Evolutionary conservation across 1,284 basidiomycete species (phyloP), one percentile per base, ranked within the genome.

Genomic region (Neolentinus lepideus): DNA sequence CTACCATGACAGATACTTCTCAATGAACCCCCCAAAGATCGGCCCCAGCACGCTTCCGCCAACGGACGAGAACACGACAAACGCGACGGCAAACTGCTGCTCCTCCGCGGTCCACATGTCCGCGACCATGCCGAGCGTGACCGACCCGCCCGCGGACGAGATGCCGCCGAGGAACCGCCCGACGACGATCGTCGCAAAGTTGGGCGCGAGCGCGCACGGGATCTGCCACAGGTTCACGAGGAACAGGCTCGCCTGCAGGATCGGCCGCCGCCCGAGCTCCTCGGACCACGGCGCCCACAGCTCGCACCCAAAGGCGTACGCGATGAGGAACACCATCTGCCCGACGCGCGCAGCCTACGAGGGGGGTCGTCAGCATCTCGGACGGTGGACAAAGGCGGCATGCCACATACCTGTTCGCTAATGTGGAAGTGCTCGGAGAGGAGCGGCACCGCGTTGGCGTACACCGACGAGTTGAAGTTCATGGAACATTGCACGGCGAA

Each of bases 221-320:
- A 62, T 57, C 33, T 62, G 60, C 60, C 60, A 62, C 29, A 62
- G 58, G 50, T 62, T 62, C 16, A 62, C 60, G 12, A 62, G 31
- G 35, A 57, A 45, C 12, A 62, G 29, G 52, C 56, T 57, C 27
- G 57, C 51, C 56, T 62, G 60, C 19, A 62, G 56, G 25, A 62
- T 56, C 21, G 60, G 60, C 57, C 59, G 56, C 25, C 60, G 57
- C 11, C 60, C 60, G 43, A 62, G 48, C 36, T 62, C 60, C 50
- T 62, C 60, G 31, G 57, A 59, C 60, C 60, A 62, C 12, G 60
- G 60, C 22, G 60, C 60, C 60, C 60, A 62, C 8, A 62, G 56
- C 36, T 62, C 60, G 52, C 59, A 57, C 14, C 60, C 60, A 27
- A 62, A 62, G 2, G 60, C 60, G 48, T 62, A 62, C 2, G 59